Percentiles rank a stretch among this genome's conserved stretches.
These are phyloP conservation scores for Pilobolus umbonatus DNA, from an alignment of 192 early-diverging fungal species.

Conservation along the genomic window DNA sequence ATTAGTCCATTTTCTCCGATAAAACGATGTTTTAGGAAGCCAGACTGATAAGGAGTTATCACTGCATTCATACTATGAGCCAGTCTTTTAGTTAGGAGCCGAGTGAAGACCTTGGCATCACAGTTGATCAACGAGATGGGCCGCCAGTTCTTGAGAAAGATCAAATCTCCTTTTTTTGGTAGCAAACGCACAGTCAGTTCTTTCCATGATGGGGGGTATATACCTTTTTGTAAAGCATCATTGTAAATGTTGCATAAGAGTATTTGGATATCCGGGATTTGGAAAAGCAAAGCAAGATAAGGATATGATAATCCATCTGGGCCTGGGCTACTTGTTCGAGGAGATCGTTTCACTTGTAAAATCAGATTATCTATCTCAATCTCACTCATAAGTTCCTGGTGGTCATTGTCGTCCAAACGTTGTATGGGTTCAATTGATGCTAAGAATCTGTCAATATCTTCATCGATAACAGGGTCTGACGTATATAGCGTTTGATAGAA, in stretches of 20 bases:
- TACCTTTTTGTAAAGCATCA: not conserved
- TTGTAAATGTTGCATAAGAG: not conserved
- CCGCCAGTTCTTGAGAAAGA: constrained; percentile 3
- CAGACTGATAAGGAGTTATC: constrained; percentile 9
- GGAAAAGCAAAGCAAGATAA: no score
- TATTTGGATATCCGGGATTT: no score
- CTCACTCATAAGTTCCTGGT: no score
- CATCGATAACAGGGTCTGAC: not conserved
- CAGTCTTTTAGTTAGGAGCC: constrained; percentile 1
- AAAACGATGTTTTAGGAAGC: constrained; percentile 4
- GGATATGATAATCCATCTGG: no score
- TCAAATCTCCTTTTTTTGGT: constrained; percentile 1
- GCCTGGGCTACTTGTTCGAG: no score
- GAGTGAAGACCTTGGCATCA: constrained; percentile 27
- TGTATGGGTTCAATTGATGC: no score
- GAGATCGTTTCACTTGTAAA: no score
- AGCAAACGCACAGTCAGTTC: not conserved
- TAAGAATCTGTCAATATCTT: no score
- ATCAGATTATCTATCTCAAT: no score
- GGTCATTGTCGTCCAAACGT: no score
- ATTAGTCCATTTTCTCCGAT: constrained; percentile 18
- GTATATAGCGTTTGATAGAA: not conserved
- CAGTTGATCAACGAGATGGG: no score
- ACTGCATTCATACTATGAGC: not conserved
- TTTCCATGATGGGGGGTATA: not conserved